A percentile compares a stretch with the other conserved stretches of the same genome.
phyloP scores from a whole-genome alignment of 2,329 filamentous ascomycete species.

The Sclerotiophoma versabilis region DNA sequence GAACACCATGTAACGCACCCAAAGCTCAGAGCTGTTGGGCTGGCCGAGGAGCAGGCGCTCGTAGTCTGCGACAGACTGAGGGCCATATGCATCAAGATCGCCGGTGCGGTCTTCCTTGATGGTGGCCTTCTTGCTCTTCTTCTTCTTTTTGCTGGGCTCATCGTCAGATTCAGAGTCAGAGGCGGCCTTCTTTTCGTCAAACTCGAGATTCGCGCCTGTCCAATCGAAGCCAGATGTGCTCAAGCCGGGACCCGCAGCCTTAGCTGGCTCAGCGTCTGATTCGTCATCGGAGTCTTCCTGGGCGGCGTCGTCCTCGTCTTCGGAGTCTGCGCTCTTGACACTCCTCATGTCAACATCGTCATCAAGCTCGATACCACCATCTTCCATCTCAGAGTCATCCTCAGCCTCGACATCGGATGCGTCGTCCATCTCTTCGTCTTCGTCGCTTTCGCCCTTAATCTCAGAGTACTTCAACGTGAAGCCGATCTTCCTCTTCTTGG shows the following conservation, averaged over 20 bases:
- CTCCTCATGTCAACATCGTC: constrained; percentile 55
- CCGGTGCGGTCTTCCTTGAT: constrained; percentile 89
- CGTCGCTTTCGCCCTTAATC: constrained; percentile 67
- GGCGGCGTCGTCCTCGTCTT: constrained; percentile 47
- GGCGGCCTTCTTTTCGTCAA: constrained; percentile 61
- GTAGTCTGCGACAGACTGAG: constrained; percentile 89
- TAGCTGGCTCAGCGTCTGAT: constrained; percentile 30
- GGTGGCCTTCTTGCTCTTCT: constrained; percentile 76
- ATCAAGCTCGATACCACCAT: constrained; percentile 49
- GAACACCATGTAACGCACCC: constrained; percentile 99
- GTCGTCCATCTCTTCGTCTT: constrained; percentile 49
- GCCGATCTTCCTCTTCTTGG: constrained; percentile 77
- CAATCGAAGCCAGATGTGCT: constrained; percentile 85
- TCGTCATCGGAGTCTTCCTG: constrained; percentile 46
- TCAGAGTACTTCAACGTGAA: constrained; percentile 94
- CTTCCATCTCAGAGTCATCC: constrained; percentile 52
- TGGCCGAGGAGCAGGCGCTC: constrained; percentile 91
- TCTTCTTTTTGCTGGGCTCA: constrained; percentile 64
- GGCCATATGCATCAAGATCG: constrained; percentile 87
- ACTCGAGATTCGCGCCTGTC: constrained; percentile 68
- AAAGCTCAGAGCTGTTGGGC: constrained; percentile 90
- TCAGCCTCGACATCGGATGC: constrained; percentile 41
- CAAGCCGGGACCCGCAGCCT: constrained; percentile 60
- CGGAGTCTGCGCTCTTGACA: constrained; percentile 49
- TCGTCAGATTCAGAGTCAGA: constrained; percentile 63